Evolutionary conservation across 306 rosid species (phyloP).

Genomic region (Dalbergia oliveri): DNA sequence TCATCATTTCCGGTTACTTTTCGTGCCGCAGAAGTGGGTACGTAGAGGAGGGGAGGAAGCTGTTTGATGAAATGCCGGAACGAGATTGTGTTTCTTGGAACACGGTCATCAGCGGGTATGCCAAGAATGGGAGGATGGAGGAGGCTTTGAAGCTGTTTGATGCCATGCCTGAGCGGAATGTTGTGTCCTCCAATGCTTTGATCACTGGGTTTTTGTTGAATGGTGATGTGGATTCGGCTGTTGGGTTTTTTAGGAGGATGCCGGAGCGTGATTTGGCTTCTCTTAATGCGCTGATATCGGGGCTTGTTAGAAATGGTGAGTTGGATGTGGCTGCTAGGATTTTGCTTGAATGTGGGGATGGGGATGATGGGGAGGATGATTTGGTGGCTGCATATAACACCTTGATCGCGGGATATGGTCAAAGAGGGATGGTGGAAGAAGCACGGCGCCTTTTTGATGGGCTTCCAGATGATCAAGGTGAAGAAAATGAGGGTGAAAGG

Average conservation of each 20-base stretch:
- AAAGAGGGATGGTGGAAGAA: constrained; percentile 57
- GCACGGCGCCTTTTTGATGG: constrained; percentile 55
- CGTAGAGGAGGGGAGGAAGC: constrained; percentile 47
- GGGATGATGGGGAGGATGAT: constrained; percentile 41
- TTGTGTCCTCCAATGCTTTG: constrained; percentile 59
- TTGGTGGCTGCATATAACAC: constrained; percentile 59
- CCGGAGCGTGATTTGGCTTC: constrained; percentile 53
- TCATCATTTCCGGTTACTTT: constrained; percentile 53
- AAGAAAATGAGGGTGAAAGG: constrained; percentile 26
- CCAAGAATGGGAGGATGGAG: constrained; percentile 57
- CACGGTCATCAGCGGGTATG: constrained; percentile 59
- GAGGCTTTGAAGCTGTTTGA: constrained; percentile 53
- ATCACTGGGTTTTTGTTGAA: constrained; percentile 60
- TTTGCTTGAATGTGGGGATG: constrained; percentile 46
- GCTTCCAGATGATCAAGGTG: constrained; percentile 42
- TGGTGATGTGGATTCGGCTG: constrained; percentile 53
- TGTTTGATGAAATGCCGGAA: constrained; percentile 55
- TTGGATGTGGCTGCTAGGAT: constrained; percentile 50
- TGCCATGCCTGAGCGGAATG: constrained; percentile 52
- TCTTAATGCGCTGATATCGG: constrained; percentile 51
- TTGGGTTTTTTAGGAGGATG: constrained; percentile 48
- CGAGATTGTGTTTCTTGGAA: constrained; percentile 64
- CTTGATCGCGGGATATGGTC: constrained; percentile 59
- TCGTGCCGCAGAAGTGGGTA: constrained; percentile 49
- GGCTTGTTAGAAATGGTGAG: constrained; percentile 56